These are phyloP conservation scores for Syzygium grande DNA, from an alignment of 345 rosid genomes.

Conservation along the genomic window DNA sequence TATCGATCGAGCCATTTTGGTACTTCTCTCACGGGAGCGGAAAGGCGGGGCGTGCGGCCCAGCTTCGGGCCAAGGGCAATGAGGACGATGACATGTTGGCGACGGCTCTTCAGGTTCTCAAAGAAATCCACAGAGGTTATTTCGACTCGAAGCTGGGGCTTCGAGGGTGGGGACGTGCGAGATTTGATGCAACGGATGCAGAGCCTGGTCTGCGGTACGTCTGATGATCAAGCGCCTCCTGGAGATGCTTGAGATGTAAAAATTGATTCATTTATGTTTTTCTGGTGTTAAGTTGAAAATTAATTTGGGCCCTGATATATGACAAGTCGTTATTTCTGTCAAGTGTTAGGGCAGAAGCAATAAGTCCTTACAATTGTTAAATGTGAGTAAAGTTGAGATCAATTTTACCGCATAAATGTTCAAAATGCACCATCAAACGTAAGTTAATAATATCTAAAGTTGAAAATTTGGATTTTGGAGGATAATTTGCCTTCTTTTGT, in stretches of 20 bases:
- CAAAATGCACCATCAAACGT: too few relatives aligned
- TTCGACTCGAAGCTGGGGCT: neutral
- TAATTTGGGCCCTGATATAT: too few relatives aligned
- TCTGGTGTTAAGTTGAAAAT: too few relatives aligned
- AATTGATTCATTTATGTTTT: too few relatives aligned
- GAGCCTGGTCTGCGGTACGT: neutral
- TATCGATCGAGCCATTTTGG: neutral
- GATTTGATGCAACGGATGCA: neutral
- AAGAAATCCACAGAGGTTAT: neutral
- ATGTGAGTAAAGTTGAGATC: too few relatives aligned
- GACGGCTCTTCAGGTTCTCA: neutral
- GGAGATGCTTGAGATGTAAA: neutral
- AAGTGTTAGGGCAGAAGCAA: too few relatives aligned
- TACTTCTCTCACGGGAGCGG: neutral
- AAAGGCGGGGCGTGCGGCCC: neutral
- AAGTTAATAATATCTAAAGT: too few relatives aligned
- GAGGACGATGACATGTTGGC: neutral
- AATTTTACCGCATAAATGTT: too few relatives aligned
- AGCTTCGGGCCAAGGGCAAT: neutral
- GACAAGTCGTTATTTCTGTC: too few relatives aligned
- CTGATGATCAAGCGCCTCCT: neutral
- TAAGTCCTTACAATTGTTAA: too few relatives aligned
- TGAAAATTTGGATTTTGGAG: too few relatives aligned
- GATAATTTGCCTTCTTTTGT: too few relatives aligned
- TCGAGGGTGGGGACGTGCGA: neutral